phyloP scores from a whole-genome alignment of 495 filamentous ascomycete species.

The Neurospora sp. region DNA sequence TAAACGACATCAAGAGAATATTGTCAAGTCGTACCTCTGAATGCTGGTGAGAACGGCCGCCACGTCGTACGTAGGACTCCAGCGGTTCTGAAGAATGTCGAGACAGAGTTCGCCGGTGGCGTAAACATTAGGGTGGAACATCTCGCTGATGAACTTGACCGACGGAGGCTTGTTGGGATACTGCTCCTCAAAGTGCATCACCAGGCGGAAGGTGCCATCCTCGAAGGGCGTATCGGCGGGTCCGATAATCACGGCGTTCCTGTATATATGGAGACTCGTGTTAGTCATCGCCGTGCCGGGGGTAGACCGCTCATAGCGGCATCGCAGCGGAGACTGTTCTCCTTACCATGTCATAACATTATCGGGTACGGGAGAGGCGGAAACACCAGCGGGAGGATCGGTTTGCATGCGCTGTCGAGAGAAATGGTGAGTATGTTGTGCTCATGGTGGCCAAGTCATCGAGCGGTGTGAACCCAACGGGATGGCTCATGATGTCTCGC shows the following conservation, averaged over 20 bases:
- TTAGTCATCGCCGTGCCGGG: constrained; percentile 1
- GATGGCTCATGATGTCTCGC: constrained; percentile 17
- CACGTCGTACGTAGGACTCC: constrained; percentile 98
- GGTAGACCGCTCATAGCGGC: not conserved
- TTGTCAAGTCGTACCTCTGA: constrained; percentile 57
- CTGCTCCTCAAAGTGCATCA: constrained; percentile 98
- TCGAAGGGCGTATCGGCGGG: constrained; percentile 97
- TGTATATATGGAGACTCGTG: constrained; percentile 36
- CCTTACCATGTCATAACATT: constrained; percentile 98
- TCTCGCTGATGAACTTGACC: constrained; percentile 96
- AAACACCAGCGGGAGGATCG: constrained; percentile 93
- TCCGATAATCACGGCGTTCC: constrained; percentile 98
- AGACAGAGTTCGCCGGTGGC: constrained; percentile 93
- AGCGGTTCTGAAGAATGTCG: constrained; percentile 95
- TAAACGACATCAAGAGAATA: not conserved
- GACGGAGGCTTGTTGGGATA: constrained; percentile 97
- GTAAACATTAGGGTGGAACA: constrained; percentile 99
- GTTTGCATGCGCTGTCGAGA: constrained; percentile 87
- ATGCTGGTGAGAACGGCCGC: constrained; percentile 95
- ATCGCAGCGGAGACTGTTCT: not conserved
- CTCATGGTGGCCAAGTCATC: not conserved
- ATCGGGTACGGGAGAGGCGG: constrained; percentile 90
- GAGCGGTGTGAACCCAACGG: not conserved
- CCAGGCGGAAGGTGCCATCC: constrained; percentile 92
- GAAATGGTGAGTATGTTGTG: constrained; percentile 11